A percentile compares a stretch with the other conserved stretches of the same genome.
Conservation (phyloP, 805 yeast species). For the Saturnispora sanitii region DNA sequence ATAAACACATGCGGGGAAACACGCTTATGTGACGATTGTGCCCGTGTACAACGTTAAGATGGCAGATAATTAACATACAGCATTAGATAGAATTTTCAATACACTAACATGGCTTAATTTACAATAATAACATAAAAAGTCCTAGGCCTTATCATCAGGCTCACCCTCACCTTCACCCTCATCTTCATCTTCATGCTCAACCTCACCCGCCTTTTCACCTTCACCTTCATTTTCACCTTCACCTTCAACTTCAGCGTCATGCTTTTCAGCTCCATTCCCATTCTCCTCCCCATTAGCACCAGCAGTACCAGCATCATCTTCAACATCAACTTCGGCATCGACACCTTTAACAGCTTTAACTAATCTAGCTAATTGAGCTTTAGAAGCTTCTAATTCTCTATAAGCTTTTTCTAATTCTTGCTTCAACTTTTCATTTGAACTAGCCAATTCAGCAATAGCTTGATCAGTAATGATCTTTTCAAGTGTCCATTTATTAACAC, state of each 20-base stretch:
- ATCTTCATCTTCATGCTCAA: neutral
- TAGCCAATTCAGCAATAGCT: conserved; percentile 74
- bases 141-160: neutral
- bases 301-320: no score
- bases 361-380: conserved; percentile 31
- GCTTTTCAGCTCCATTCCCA: no score
- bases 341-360: conserved; percentile 9
- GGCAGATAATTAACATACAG: no score
- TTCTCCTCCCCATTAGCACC: no score
- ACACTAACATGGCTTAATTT: no score
- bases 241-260: conserved; percentile 6
- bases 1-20: no score
- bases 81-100: no score
- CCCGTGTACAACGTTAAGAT: no score
- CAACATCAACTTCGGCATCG: conserved; percentile 10
- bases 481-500: conserved; percentile 89
- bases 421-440: conserved; percentile 80
- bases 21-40: no score
- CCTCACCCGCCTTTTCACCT: neutral
- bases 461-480: conserved; percentile 90
- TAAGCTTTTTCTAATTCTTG: conserved; percentile 84
- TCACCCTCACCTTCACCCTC: neutral
- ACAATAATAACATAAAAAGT: no score
- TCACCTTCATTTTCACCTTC: conserved; percentile 3
- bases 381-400: conserved; percentile 82